Conservation (phyloP, 1,139 yeast genomes). For the Sugiyamaella neomexicana region DNA sequence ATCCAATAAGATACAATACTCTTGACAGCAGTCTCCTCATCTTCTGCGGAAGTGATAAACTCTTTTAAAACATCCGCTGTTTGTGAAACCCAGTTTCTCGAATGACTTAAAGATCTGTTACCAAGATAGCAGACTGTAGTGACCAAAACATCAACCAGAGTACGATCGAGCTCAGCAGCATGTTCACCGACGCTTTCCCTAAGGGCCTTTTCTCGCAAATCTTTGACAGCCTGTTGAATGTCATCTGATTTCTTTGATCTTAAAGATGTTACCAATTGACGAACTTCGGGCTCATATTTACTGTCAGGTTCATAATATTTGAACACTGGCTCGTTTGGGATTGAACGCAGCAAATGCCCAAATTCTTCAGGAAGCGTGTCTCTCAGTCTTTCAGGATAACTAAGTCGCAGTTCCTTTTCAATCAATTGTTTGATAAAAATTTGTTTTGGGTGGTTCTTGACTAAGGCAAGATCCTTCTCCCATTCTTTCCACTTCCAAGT, state of each 20-base stretch:
- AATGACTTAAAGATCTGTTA: slow-evolving; percentile 85
- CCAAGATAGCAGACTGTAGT: slow-evolving; percentile 82
- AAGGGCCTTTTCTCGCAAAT: slow-evolving; percentile 38
- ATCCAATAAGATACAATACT: slow-evolving; percentile 77
- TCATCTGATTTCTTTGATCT: slow-evolving; percentile 38
- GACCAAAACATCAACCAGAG: slow-evolving; percentile 60
- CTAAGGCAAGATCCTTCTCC: slow-evolving; percentile 44
- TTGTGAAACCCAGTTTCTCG: slow-evolving; percentile 65
- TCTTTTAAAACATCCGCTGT: slow-evolving; percentile 54
- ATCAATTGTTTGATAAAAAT: slow-evolving; percentile 77
- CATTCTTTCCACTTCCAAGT: slow-evolving; percentile 99
- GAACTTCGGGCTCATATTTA: slow-evolving; percentile 43
- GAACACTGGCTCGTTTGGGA: slow-evolving; percentile 51
- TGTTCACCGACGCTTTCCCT: slow-evolving; percentile 33
- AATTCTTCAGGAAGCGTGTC: slow-evolving; percentile 79
- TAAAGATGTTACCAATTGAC: slow-evolving; percentile 36
- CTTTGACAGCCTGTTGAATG: slow-evolving; percentile 40
- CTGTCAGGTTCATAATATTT: slow-evolving; percentile 40
- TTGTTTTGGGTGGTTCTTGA: slow-evolving; percentile 66
- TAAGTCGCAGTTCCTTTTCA: slow-evolving; percentile 76
- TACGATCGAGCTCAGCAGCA: slow-evolving; percentile 46
- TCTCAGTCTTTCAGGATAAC: slow-evolving; percentile 67
- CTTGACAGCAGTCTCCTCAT: slow-evolving; percentile 45
- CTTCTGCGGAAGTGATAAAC: slow-evolving; percentile 39
- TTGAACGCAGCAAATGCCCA: slow-evolving; percentile 51